Evolutionary conservation across 495 filamentous ascomycete genomes (phyloP).

Genomic region (Apiosordaria backusii): DNA sequence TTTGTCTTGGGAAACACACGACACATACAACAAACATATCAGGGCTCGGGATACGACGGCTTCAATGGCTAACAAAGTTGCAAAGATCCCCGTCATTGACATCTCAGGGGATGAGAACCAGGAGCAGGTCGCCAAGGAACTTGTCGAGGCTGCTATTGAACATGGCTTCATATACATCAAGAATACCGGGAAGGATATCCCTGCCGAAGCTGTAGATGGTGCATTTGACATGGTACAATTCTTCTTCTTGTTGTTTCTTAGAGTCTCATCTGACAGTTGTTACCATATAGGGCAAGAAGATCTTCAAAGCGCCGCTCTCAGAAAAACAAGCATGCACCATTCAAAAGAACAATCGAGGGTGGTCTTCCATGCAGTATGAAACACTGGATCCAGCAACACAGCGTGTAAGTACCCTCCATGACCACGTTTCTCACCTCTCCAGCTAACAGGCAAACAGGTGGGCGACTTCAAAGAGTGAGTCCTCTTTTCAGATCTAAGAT

Average conservation of each 20-base stretch:
- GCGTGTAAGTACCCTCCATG: conserved; percentile 51
- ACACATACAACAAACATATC: neutral
- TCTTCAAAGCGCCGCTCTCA: conserved; percentile 67
- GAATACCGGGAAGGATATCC: conserved; percentile 62
- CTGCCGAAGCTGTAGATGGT: conserved; percentile 58
- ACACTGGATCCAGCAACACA: conserved; percentile 82
- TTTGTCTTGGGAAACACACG: neutral
- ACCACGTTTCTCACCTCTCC: neutral
- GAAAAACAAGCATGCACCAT: conserved; percentile 76
- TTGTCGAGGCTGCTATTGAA: conserved; percentile 74
- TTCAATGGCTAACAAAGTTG: conserved; percentile 37
- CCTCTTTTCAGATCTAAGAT: neutral
- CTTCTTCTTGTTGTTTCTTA: neutral
- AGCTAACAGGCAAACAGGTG: conserved; percentile 46
- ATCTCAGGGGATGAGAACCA: conserved; percentile 57
- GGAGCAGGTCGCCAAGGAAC: conserved; percentile 57
- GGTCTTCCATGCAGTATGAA: conserved; percentile 85
- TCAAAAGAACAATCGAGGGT: conserved; percentile 77
- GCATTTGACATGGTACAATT: conserved; percentile 69
- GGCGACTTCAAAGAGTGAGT: conserved; percentile 92
- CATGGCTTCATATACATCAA: conserved; percentile 90
- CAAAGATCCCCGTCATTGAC: conserved; percentile 77
- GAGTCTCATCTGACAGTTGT: neutral
- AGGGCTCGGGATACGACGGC: neutral
- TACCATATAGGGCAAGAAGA: conserved; percentile 60